Conservation (phyloP, 805 yeast genomes). For the Yamadazyma paraphyllophila region DNA sequence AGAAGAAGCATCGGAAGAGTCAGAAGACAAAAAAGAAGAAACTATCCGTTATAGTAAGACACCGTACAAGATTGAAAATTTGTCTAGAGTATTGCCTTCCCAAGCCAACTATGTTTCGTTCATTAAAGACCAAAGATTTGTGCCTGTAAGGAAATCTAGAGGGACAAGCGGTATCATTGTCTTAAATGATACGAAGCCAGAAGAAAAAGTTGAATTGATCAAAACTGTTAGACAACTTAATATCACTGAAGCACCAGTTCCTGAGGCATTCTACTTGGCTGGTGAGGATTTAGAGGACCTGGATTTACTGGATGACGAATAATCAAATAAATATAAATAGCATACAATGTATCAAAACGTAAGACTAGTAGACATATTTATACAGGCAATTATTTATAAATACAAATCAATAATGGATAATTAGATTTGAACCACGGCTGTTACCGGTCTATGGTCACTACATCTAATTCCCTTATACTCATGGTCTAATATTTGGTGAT, state of each 20-base stretch:
- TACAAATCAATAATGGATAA: background rate
- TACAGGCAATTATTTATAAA: background rate
- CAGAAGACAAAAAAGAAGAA: constrained; percentile 34
- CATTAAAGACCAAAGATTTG: constrained; percentile 68
- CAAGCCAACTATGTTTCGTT: constrained; percentile 85
- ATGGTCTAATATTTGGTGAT: constrained; percentile 21
- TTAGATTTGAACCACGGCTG: constrained; percentile 12
- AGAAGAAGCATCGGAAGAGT: constrained; percentile 15
- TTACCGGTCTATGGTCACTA: constrained; percentile 41
- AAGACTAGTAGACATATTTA: background rate
- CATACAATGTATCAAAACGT: background rate
- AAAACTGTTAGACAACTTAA: constrained; percentile 81
- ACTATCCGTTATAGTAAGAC: constrained; percentile 56
- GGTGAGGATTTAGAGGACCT: constrained; percentile 50
- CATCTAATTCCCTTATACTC: constrained; percentile 29
- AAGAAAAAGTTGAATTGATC: constrained; percentile 60
- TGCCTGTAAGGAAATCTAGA: constrained; percentile 77
- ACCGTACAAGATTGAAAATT: constrained; percentile 70
- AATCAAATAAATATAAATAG: constrained; percentile 1
- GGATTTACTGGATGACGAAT: constrained; percentile 17
- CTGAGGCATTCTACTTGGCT: constrained; percentile 65
- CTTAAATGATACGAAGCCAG: constrained; percentile 61
- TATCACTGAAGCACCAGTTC: constrained; percentile 70
- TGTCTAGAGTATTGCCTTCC: constrained; percentile 86
- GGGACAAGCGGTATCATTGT: constrained; percentile 70